Evolutionary conservation across 2,329 filamentous ascomycete genomes (phyloP).

Genomic region (Colletotrichum musicola): DNA sequence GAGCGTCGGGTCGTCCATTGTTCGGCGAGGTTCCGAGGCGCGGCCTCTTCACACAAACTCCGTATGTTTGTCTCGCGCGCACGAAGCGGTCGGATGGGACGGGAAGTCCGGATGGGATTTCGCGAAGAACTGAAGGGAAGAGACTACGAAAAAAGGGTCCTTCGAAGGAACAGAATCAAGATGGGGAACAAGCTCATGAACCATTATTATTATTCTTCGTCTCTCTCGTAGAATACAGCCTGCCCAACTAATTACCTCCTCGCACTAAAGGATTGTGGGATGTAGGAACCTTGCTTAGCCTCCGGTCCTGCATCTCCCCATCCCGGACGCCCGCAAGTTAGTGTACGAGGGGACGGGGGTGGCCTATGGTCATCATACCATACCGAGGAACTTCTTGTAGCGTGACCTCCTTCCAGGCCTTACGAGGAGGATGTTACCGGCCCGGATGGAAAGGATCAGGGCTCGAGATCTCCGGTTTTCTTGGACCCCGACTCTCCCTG

Average conservation of each 20-base stretch:
- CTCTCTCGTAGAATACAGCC: background rate
- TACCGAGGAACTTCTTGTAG: conserved; percentile 12
- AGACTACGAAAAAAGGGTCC: conserved; percentile 28
- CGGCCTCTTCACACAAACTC: too few relatives aligned
- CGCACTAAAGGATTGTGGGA: background rate
- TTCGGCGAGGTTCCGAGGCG: conserved; percentile 23
- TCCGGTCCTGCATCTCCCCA: conserved; percentile 7
- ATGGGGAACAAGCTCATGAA: conserved; percentile 25
- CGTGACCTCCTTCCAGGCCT: conserved; percentile 11
- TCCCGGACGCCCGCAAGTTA: conserved; percentile 13
- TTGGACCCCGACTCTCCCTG: conserved; percentile 25
- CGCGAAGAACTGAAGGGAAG: background rate
- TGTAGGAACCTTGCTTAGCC: conserved; percentile 22
- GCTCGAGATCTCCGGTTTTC: conserved; percentile 26
- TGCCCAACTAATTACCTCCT: background rate
- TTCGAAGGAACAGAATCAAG: conserved; percentile 7
- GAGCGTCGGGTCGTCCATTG: conserved; percentile 40
- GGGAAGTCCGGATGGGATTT: background rate
- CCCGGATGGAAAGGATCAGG: conserved; percentile 28
- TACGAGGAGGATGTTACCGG: background rate
- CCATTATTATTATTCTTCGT: conserved; percentile 31
- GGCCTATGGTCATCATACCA: conserved; percentile 1
- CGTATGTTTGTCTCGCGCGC: background rate
- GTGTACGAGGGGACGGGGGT: background rate
- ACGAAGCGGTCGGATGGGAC: conserved; percentile 4